Evolutionary conservation across 2,329 filamentous ascomycete genomes (phyloP).

Genomic region (Cordyceps javanica): DNA sequence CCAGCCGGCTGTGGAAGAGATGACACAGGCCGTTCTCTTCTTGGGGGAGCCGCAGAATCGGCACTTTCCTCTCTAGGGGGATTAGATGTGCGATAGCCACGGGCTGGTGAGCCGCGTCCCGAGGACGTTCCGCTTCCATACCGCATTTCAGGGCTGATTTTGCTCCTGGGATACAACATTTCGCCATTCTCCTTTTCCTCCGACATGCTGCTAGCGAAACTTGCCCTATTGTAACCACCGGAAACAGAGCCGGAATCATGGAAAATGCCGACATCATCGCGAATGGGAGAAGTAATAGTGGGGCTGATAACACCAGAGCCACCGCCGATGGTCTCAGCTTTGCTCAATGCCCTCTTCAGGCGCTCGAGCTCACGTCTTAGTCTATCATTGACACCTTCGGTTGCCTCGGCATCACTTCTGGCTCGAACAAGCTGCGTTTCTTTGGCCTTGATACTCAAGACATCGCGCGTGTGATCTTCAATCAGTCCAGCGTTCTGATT

Average conservation of each 20-base stretch:
- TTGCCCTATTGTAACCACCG: constrained; percentile 46
- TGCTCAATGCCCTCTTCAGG: constrained; percentile 76
- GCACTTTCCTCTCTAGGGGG: constrained; percentile 27
- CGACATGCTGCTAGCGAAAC: constrained; percentile 59
- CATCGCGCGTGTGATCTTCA: constrained; percentile 92
- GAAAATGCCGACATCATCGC: constrained; percentile 56
- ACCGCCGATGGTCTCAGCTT: constrained; percentile 46
- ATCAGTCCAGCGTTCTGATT: constrained; percentile 96
- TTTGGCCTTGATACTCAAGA: constrained; percentile 95
- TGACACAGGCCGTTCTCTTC: constrained; percentile 29
- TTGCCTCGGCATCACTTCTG: constrained; percentile 80
- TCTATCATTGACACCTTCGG: constrained; percentile 79
- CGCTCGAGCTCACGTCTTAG: constrained; percentile 85
- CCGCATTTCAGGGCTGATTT: constrained; percentile 50
- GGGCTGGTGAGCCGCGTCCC: constrained; percentile 53
- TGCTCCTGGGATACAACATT: constrained; percentile 39
- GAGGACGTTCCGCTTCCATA: constrained; percentile 48
- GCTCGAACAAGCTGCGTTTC: constrained; percentile 94
- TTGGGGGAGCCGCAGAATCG: constrained; percentile 23
- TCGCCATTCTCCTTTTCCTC: constrained; percentile 74
- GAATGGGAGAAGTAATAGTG: constrained; percentile 44
- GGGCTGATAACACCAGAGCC: constrained; percentile 34
- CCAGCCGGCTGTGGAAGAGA: constrained; percentile 29
- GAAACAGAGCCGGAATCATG: constrained; percentile 42
- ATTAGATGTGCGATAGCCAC: constrained; percentile 41